Base-by-base conservation (phyloP, 192 early-diverging fungal species). In the Fimicolochytrium jonesii region DNA sequence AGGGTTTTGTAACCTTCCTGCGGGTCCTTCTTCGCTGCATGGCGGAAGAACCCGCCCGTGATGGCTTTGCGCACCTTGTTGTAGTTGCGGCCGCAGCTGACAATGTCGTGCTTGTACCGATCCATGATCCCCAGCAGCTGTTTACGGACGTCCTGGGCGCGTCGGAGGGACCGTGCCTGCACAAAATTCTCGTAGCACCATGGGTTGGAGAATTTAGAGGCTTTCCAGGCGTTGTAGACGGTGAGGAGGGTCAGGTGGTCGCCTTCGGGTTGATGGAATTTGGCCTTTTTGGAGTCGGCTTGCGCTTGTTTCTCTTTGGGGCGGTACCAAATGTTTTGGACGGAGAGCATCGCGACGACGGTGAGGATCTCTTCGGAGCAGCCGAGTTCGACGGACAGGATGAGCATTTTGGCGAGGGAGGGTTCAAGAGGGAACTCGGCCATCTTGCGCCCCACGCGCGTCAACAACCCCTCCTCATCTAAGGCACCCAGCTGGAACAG, bases 1-100 rank as follows among this genome's bases (percentile, higher is more conserved):
- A 99, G 78, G 17, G 97, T 99, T 72, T 99, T 99, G 75, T 99
- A 99, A 2, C 97, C 95, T 73, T 98, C 97, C 72, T 94, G 91
- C 2, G 95, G 92, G 71, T 99, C 97, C 61, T 97, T 97, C 68
- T 99, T 97, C 57, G 97, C 97, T 0, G 93, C 89, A 66, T 99
- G 88, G 22, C 93, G 82, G 78, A 99, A 99, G 66, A 89, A 93
- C 17, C 97, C 97, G 18, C 88, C 90, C 42, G 89, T 90, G 23
- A 99, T 83, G 0, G 95, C 91, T 34, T 86, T 81, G 31, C 91
- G 83, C 2, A 98, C 95, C 55, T 93, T 93, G 42, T 93, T 90
- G 73, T 90, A 96, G 61, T 97, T 96, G 64, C 85, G 86, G 29
- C 87, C 87, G 75, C 96, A 97, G 28, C 87, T 89, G 20, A 97